Conservation (phyloP, 495 filamentous ascomycete genomes). For the Alectoria sarmentosa region DNA sequence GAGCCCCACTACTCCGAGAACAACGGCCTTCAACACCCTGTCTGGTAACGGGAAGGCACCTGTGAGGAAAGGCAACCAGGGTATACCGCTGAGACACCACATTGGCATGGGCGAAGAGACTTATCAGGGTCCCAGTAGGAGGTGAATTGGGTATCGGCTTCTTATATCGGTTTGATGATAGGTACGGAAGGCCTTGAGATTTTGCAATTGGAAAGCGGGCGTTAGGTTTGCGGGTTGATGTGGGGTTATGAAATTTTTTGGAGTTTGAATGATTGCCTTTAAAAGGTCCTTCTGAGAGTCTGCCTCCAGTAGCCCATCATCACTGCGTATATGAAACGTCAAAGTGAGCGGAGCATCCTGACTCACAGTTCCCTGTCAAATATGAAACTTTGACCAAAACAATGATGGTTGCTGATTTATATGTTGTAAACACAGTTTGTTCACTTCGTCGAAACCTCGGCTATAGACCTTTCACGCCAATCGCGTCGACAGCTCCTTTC, state of each 20-base stretch:
- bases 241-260: neutral
- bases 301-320: neutral
- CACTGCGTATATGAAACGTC: neutral
- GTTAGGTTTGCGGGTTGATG: neutral
- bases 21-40: slow-evolving; percentile 37
- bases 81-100: slow-evolving; percentile 26
- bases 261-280: neutral
- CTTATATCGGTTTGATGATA: neutral
- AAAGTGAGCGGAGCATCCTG: neutral
- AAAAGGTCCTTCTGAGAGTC: neutral
- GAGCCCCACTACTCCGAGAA: slow-evolving; percentile 38
- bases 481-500: neutral
- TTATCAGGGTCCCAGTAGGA: slow-evolving; percentile 21
- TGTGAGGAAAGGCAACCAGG: slow-evolving; percentile 20
- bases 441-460: neutral
- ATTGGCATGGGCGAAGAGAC: slow-evolving; percentile 27
- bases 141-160: neutral
- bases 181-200: neutral
- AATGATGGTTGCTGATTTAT: neutral
- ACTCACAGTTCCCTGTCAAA: neutral
- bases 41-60: slow-evolving; percentile 15
- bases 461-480: neutral
- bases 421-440: neutral
- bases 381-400: neutral
- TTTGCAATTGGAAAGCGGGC: neutral